Base-by-base conservation (phyloP, 2,329 filamentous ascomycete genomes). In the Diaporthe amygdali region DNA sequence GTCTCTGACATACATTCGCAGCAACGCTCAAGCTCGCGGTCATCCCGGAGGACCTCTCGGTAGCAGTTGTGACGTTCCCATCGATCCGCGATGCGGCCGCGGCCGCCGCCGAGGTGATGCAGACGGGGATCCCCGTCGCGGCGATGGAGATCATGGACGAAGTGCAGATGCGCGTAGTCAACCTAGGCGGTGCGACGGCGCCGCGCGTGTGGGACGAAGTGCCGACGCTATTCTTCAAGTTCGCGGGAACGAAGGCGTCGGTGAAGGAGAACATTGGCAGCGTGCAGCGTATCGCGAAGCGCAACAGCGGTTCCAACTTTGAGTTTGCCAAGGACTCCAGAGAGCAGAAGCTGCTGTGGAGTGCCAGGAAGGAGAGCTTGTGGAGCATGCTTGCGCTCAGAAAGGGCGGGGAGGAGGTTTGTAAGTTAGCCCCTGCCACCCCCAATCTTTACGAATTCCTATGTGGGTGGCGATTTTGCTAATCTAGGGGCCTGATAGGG, bases 71-170 rank as follows among this genome's bases (percentile, higher is more conserved):
- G 17, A 92, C 90, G 0, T 96, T 96, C 79, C 93, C 93, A 0
- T 90, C 88, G 0, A 94, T 96, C 73, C 89, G 92, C 34, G 90
- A 93, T 79, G 94, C 94, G 1, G 93, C 93, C 0, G 87, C 91
- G 0, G 92, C 93, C 0, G 93, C 93, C 0, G 91, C 92, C 2
- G 89, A 88, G 63, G 89, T 96, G n/a, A 93, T 96, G 86, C 90
- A 93, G 76, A 87, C 90, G 0, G 93, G 92, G 0, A 86, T 95
- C 4, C 93, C 92, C 0, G 87, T 95, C 8, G 92, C 91, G 0
- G 92, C 92, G 4, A 92, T 95, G 89, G 94, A 96, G 81, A 72
- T 96, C 75, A 94, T 96, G 92, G 94, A 96, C 78, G 94, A 96
- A 71, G 92, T 96, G 4, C 93, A 95, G 81, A 96, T 96, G 94